Evolutionary conservation across 345 rosid species (phyloP).

Genomic region (Dimocarpus longan): DNA sequence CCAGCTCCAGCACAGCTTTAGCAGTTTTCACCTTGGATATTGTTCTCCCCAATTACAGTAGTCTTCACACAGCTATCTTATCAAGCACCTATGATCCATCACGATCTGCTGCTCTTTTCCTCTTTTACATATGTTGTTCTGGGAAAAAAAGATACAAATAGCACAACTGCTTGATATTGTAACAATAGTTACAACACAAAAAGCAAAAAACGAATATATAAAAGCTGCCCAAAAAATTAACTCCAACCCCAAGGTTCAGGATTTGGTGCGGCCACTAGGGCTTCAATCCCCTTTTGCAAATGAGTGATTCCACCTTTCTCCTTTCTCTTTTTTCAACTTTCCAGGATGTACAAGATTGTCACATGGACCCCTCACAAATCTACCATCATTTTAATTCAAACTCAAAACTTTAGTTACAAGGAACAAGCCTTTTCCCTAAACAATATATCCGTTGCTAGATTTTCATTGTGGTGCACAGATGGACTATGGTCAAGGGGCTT

Average conservation of each 20-base stretch:
- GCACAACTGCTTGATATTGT: conserved; percentile 11
- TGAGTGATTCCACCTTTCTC: conserved; percentile 22
- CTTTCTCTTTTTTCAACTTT: conserved; percentile 18
- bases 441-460: neutral
- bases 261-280: no score
- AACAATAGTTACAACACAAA: conserved; percentile 18
- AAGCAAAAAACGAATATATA: conserved; percentile 4
- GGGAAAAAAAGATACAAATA: neutral
- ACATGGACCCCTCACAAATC: conserved; percentile 28
- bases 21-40: neutral
- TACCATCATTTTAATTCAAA: conserved; percentile 39
- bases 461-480: neutral
- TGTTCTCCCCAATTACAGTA: neutral
- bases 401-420: conserved; percentile 12
- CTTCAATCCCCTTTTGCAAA: conserved; percentile 4
- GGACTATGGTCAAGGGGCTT: conserved; percentile 33
- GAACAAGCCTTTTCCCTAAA: conserved; percentile 11
- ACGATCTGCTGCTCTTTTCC: neutral
- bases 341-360: conserved; percentile 37
- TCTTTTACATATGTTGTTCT: neutral
- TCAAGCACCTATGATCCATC: neutral
- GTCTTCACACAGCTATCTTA: neutral
- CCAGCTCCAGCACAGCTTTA: no score
- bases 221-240: conserved; percentile 24
- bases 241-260: neutral